Percentiles rank a stretch among this genome's conserved stretches.
Evolutionary conservation across 192 early-diverging fungal genomes (phyloP).

Genomic region (Gamsiella multidivaricata): DNA sequence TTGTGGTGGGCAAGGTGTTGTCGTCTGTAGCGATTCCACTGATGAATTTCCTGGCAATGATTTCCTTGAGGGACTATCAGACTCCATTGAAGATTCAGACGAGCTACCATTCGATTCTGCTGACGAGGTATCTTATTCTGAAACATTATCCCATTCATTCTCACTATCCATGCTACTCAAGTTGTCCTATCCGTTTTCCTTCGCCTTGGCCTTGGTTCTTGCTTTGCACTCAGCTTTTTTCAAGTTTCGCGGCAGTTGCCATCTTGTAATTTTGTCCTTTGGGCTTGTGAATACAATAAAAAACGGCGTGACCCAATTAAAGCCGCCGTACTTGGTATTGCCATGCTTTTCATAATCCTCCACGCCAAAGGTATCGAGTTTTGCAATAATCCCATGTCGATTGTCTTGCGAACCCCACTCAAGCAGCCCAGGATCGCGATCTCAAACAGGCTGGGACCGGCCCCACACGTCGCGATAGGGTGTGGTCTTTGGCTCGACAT

Average conservation of each 20-base stretch:
- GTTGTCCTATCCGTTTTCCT: no score
- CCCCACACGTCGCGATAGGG: slow-evolving; percentile 80
- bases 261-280: slow-evolving; percentile 63
- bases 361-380: slow-evolving; percentile 68
- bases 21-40: background rate
- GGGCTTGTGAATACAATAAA: slow-evolving; percentile 79
- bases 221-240: no score
- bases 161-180: no score
- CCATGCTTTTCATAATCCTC: slow-evolving; percentile 83
- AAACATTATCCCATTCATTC: no score
- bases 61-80: no score
- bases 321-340: slow-evolving; percentile 74
- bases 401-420: slow-evolving; percentile 67
- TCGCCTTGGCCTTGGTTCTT: no score
- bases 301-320: slow-evolving; percentile 79
- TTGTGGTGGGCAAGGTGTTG: background rate
- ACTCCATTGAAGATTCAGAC: no score
- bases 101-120: no score
- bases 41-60: background rate
- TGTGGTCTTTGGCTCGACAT: slow-evolving; percentile 61
- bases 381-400: slow-evolving; percentile 68
- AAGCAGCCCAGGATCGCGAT: slow-evolving; percentile 76
- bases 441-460: slow-evolving; percentile 72
- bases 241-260: no score
- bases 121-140: no score